Evolutionary conservation across 495 filamentous ascomycete genomes (phyloP).

Genomic region (Lepidopterella palustris): DNA sequence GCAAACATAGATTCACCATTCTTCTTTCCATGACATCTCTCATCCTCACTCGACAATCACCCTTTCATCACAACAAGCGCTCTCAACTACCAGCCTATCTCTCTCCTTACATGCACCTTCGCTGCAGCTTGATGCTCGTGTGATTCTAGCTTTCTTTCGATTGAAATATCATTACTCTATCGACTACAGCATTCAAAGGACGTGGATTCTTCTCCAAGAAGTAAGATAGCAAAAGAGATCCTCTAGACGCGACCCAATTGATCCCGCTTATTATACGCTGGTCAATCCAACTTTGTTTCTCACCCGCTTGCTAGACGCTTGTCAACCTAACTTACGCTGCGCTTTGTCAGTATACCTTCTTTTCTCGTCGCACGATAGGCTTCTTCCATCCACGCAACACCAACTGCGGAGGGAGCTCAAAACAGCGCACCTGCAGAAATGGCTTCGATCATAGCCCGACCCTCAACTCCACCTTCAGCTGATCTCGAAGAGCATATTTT

Average conservation of each 20-base stretch:
- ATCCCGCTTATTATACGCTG: not conserved
- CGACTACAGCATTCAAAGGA: not conserved
- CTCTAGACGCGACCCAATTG: not conserved
- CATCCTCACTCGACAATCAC: not conserved
- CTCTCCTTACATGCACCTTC: not conserved
- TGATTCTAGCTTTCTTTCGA: not conserved
- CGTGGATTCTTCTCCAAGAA: not conserved
- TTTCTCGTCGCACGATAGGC: too few relatives aligned
- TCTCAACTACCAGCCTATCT: not conserved
- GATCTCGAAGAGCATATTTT: constrained; percentile 1
- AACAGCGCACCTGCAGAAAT: not conserved
- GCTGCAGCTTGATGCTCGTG: not conserved
- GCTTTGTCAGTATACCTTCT: too few relatives aligned
- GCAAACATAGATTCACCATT: not conserved
- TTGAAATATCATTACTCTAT: not conserved
- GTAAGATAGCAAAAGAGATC: not conserved
- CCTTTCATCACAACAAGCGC: not conserved
- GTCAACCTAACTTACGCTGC: too few relatives aligned
- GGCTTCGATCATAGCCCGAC: not conserved
- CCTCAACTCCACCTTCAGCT: not conserved
- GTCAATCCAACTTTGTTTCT: too few relatives aligned
- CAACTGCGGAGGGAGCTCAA: not conserved
- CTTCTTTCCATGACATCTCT: not conserved
- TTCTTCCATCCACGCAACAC: too few relatives aligned
- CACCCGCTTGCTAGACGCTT: too few relatives aligned